Evolutionary conservation across 2,329 filamentous ascomycete species (phyloP).

Genomic region (Orbilia ellipsospora): DNA sequence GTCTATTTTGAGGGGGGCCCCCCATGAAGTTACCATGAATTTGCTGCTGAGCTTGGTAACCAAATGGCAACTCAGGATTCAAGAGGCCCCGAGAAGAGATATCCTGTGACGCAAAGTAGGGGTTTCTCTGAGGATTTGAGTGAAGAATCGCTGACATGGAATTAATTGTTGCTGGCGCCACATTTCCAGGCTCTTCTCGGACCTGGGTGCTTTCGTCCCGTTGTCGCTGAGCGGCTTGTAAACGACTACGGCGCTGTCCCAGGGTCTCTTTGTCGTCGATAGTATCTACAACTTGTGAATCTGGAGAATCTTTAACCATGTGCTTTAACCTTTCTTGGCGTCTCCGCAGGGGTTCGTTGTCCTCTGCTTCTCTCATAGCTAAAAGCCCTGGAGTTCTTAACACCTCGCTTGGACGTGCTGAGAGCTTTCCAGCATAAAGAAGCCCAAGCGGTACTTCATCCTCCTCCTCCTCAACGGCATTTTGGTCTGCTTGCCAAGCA

Average conservation of each 20-base stretch:
- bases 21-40: slow-evolving; percentile 51
- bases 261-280: slow-evolving; percentile 72
- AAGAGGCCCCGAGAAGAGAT: slow-evolving; percentile 20
- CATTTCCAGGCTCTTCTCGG: slow-evolving; percentile 13
- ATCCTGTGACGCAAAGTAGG: slow-evolving; percentile 21
- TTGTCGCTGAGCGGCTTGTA: slow-evolving; percentile 66
- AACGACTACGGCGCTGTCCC: slow-evolving; percentile 77
- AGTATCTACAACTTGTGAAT: slow-evolving; percentile 67
- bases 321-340: slow-evolving; percentile 80
- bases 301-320: slow-evolving; percentile 73
- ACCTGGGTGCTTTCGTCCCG: slow-evolving; percentile 16
- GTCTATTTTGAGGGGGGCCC: slow-evolving; percentile 10
- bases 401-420: slow-evolving; percentile 69
- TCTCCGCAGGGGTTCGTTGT: slow-evolving; percentile 86
- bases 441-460: slow-evolving; percentile 90
- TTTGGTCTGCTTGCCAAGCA: slow-evolving; percentile 80
- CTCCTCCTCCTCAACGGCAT: slow-evolving; percentile 69
- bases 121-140: slow-evolving; percentile 32
- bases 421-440: slow-evolving; percentile 73
- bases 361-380: slow-evolving; percentile 85
- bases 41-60: slow-evolving; percentile 52
- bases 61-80: slow-evolving; percentile 45
- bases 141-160: slow-evolving; percentile 34
- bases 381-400: slow-evolving; percentile 76
- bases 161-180: slow-evolving; percentile 9